Conservation (phyloP, 208 protist genomes). For the Leishmania arabica region DNA sequence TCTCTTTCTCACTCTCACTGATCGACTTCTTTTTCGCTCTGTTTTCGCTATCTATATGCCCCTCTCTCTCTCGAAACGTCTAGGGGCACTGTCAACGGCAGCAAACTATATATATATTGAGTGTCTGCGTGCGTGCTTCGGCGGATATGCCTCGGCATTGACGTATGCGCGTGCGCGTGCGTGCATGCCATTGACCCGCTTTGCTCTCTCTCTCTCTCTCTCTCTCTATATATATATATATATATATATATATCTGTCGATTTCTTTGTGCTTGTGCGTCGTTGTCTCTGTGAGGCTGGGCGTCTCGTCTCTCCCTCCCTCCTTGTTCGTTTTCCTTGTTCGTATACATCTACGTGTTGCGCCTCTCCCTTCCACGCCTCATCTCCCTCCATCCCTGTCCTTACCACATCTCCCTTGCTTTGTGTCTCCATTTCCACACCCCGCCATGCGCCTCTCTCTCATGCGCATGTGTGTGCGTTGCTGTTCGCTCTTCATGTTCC, state of each 20-base stretch:
- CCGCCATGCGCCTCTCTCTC: background rate
- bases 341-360: slow-evolving; percentile 9
- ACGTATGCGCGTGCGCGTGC: background rate
- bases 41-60: background rate
- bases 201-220: background rate
- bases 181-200: background rate
- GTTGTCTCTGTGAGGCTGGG: background rate
- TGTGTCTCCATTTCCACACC: background rate
- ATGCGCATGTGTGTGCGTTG: no score
- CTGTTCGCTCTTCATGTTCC: background rate
- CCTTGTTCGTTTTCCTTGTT: background rate
- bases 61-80: background rate
- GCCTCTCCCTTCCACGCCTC: background rate
- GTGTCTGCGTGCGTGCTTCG: background rate
- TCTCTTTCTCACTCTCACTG: background rate
- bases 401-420: background rate
- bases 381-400: background rate
- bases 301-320: slow-evolving; percentile 5
- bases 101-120: no score
- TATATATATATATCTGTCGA: background rate
- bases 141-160: background rate
- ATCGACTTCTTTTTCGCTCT: background rate
- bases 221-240: background rate
- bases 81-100: background rate
- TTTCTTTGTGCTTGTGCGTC: slow-evolving; percentile 13